Evolutionary conservation across 2,329 filamentous ascomycete genomes (phyloP), one percentile per base, ranked within the genome.

Genomic region (Metarhizium sp.): DNA sequence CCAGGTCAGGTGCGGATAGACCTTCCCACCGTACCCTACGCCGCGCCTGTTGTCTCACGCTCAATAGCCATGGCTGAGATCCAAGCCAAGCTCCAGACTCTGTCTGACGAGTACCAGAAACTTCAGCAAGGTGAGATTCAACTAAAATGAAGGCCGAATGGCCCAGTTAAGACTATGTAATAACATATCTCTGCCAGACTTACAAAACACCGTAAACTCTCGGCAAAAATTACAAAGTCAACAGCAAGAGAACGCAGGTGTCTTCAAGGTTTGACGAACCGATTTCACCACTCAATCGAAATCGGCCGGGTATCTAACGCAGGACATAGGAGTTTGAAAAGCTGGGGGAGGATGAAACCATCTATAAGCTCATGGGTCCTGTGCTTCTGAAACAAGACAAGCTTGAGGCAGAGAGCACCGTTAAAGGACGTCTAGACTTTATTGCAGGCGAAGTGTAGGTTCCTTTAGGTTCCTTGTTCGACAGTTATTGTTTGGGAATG

Each of bases 361-460:
- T 99, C 71, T 99, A 95, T 82, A 99, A 97, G 74, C 83, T 96
- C 46, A 85, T 96, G 50, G 94, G 94, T 0, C 94, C 94, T 0
- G 89, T 97, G 6, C 75, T 99, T 42, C 73, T 99, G 66, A 96
- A 97, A 78, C 94, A 99, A 72, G 94, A 97, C 56, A 92, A 89
- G 71, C 75, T 83, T 2, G 94, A 99, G 69, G 94, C 94, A 0
- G 85, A 91, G 61, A 87, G 89, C 77, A 92, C 91, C 0, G 94
- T 99, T 18, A 90, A 95, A 63, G 90, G 90, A 20, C 84, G 94
- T 29, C 71, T 99, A 52, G 91, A 96, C 61, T 97, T 92, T 67
- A 99, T 99, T 61, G 81, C 86, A 61, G 90, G 92, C 66, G 92
- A 99, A 69, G 94, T 97, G 91, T 96, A 69, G 70, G 85, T 69